These are phyloP conservation scores for Brassica balearica DNA, from an alignment of 441 rosid genomes.

Conservation along the genomic window DNA sequence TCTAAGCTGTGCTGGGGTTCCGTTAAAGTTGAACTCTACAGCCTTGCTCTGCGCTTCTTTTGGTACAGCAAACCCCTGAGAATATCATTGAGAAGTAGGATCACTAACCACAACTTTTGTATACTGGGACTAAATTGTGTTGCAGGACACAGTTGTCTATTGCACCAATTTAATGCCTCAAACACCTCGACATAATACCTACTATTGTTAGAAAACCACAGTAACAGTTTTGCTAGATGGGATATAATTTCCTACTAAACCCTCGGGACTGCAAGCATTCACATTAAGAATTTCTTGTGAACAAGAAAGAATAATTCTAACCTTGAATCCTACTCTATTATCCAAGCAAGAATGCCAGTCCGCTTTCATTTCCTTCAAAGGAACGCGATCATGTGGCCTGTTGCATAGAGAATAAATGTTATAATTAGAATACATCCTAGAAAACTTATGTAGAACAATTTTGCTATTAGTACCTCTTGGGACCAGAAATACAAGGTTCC, in stretches of 20 bases:
- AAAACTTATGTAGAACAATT: not conserved
- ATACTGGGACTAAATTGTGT: constrained; percentile 8
- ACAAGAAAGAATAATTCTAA: constrained; percentile 34
- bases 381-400: constrained; percentile 96
- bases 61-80: constrained; percentile 86
- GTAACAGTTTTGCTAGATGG: not conserved
- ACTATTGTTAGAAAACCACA: constrained; percentile 15
- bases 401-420: constrained; percentile 3
- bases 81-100: constrained; percentile 21
- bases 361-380: constrained; percentile 86
- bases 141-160: constrained; percentile 21
- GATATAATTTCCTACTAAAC: constrained; percentile 6
- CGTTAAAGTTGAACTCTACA: constrained; percentile 72
- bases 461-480: constrained; percentile 68
- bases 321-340: constrained; percentile 91
- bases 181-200: constrained; percentile 1
- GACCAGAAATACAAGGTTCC: constrained; percentile 89
- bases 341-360: constrained; percentile 97
- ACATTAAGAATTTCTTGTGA: constrained; percentile 15
- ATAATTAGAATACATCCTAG: not conserved
- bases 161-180: not conserved
- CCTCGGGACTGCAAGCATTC: not conserved
- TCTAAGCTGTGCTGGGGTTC: constrained; percentile 72
- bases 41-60: constrained; percentile 84
- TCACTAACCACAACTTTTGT: not conserved